Conservation (phyloP, 164 flowering plant species). For the Annona cherimola region DNA sequence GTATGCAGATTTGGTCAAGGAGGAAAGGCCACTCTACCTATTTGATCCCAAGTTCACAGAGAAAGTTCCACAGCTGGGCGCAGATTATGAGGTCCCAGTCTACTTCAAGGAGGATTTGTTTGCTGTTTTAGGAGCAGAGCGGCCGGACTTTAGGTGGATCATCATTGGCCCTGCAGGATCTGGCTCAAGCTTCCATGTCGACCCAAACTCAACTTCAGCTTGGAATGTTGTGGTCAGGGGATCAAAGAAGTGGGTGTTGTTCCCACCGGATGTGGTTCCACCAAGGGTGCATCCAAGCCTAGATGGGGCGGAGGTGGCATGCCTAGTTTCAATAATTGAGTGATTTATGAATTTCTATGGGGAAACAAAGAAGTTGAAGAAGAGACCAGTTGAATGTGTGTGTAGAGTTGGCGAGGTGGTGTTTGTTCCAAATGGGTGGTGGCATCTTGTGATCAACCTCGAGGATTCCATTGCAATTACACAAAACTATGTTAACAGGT, state of each 20-base stretch:
- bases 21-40: conserved; percentile 89
- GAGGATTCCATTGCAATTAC: conserved; percentile 97
- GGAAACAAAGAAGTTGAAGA: conserved; percentile 67
- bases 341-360: conserved; percentile 98
- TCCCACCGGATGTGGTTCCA: conserved; percentile 89
- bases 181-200: conserved; percentile 87
- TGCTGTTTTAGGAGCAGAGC: conserved; percentile 73
- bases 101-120: conserved; percentile 90
- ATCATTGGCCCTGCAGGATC: conserved; percentile 91
- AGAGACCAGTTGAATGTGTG: conserved; percentile 81
- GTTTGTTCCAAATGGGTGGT: conserved; percentile 98
- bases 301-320: conserved; percentile 97
- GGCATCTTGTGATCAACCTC: conserved; percentile 98
- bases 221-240: conserved; percentile 97
- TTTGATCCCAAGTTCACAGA: conserved; percentile 92
- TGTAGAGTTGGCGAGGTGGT: conserved; percentile 94
- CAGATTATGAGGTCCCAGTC: conserved; percentile 74
- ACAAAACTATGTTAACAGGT: conserved; percentile 96
- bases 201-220: conserved; percentile 98
- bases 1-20: conserved; percentile 73
- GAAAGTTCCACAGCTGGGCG: conserved; percentile 68
- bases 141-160: conserved; percentile 94
- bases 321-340: conserved; percentile 91
- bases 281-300: conserved; percentile 98
- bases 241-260: conserved; percentile 92